A percentile compares a stretch with the other conserved stretches of the same genome.
Evolutionary conservation across 2,329 filamentous ascomycete species (phyloP).

Genomic region (Periconia macrospinosa): DNA sequence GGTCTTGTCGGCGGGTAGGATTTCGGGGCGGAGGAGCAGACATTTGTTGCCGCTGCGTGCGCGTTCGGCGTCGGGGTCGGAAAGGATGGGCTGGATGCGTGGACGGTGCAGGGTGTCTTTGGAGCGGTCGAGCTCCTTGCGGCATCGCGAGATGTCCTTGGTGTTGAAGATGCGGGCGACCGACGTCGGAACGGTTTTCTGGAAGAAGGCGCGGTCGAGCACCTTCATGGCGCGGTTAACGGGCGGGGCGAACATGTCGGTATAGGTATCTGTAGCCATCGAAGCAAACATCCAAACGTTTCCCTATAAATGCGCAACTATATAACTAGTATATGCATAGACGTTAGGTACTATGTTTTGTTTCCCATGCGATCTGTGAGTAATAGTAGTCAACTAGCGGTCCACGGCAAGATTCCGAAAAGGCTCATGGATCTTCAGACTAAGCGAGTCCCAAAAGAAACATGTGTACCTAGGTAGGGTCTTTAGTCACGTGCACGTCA

Average conservation of each 20-base stretch:
- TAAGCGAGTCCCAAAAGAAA: not conserved
- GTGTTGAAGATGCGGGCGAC: constrained; percentile 77
- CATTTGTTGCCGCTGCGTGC: constrained; percentile 53
- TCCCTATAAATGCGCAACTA: constrained; percentile 13
- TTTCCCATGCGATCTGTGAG: too few relatives aligned
- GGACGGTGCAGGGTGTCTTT: constrained; percentile 65
- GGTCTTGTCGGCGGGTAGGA: constrained; percentile 56
- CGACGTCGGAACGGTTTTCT: constrained; percentile 72
- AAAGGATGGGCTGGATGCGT: constrained; percentile 61
- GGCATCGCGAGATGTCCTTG: constrained; percentile 72
- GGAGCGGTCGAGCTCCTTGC: constrained; percentile 66
- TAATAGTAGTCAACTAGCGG: too few relatives aligned
- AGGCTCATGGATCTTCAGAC: not conserved
- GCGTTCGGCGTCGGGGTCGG: constrained; percentile 62
- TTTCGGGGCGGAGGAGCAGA: constrained; percentile 49
- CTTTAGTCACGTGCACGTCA: not conserved
- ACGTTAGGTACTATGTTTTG: not conserved
- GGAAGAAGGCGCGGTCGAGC: constrained; percentile 83
- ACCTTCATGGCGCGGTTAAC: constrained; percentile 76
- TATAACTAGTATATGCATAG: not conserved
- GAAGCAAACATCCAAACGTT: not conserved
- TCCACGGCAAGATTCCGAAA: not conserved
- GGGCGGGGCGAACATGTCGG: constrained; percentile 73
- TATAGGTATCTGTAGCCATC: too few relatives aligned
- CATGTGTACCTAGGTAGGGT: too few relatives aligned